Evolutionary conservation across 163 green algal genomes (phyloP), one percentile per base, ranked within the genome.

Genomic region (Chloromonas sp.): DNA sequence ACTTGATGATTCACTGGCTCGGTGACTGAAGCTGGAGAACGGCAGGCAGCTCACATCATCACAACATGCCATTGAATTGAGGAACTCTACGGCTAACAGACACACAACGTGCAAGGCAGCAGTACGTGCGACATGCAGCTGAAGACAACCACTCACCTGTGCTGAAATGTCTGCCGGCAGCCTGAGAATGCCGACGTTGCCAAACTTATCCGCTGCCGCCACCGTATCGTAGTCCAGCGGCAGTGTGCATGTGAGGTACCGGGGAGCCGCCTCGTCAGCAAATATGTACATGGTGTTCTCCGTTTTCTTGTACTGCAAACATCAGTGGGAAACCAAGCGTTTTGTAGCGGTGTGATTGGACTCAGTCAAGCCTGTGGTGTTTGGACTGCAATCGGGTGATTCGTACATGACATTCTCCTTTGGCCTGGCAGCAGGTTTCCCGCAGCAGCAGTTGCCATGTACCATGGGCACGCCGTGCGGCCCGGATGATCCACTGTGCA

Each of bases 141-240:
- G 36, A 36, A 36, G 36, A 36, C 36, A 36, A 36, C 36, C 36
- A 36, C 83, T 3, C 87, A 95, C 95, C 89, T 97, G 93, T 5
- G 93, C 91, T 0, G 94, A 98, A 0, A 98, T 85, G 59, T 99
- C 97, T 61, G 87, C 71, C 0, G 96, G 95, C 89, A 99, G 87
- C 0, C 96, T 92, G 57, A 90, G 82, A 59, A 98, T 89, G 82
- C 92, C 96, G 59, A 99, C 60, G 91, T 99, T 99, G 83, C 97
- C 97, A 89, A 99, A 99, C 89, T 98, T 98, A 91, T 99, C 97
- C 1, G 84, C 96, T 36, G 89, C 93, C 3, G 92, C 94, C 57
- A 99, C 85, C 0, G 96, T 99, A 93, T 99, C 96, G 87, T 98
- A 99, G 91, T 99, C 97, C 15, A 99, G 89, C 36, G 91, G 92